Percentiles rank a stretch among this genome's conserved stretches.
These are phyloP conservation scores for Pichia kudriavzevii DNA, from an alignment of 1,139 yeast species.

Conservation along the genomic window DNA sequence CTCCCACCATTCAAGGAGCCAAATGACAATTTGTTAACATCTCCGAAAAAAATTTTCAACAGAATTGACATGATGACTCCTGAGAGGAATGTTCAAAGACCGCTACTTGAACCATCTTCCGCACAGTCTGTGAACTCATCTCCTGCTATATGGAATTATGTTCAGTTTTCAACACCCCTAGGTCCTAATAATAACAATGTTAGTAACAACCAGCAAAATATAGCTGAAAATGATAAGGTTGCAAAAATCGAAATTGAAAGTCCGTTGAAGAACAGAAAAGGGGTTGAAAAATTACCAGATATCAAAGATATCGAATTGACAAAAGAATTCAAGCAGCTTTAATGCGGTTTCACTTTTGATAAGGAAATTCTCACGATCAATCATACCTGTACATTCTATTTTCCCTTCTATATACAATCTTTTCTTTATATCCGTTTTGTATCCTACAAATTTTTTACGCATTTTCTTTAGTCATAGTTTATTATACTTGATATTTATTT, in stretches of 20 bases:
- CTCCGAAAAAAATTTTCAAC: slow-evolving; percentile 11
- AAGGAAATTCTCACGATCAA: too few species aligned
- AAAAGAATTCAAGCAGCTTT: slow-evolving; percentile 32
- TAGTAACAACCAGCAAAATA: not conserved
- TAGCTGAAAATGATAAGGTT: slow-evolving; percentile 6
- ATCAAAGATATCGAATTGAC: slow-evolving; percentile 40
- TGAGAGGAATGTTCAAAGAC: slow-evolving; percentile 12
- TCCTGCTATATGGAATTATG: slow-evolving; percentile 75
- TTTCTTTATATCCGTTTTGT: too few species aligned
- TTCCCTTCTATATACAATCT: too few species aligned
- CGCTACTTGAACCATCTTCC: slow-evolving; percentile 23
- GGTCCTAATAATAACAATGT: slow-evolving; percentile 16
- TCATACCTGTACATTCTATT: too few species aligned
- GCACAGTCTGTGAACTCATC: slow-evolving; percentile 40
- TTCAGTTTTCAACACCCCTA: slow-evolving; percentile 63
- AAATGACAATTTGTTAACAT: too few species aligned
- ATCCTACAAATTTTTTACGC: too few species aligned
- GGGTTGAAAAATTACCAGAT: slow-evolving; percentile 30
- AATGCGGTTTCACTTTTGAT: too few species aligned
- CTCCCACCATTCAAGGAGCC: slow-evolving; percentile 7
- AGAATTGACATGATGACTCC: slow-evolving; percentile 13
- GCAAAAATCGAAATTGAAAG: slow-evolving; percentile 23
- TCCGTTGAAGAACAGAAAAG: slow-evolving; percentile 23
- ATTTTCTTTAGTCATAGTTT: too few species aligned
- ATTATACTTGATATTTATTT: too few species aligned